Evolutionary conservation across 352 stramenopile genomes (phyloP), one percentile per base, ranked within the genome.

Genomic region (Globisporangium spinosum): DNA sequence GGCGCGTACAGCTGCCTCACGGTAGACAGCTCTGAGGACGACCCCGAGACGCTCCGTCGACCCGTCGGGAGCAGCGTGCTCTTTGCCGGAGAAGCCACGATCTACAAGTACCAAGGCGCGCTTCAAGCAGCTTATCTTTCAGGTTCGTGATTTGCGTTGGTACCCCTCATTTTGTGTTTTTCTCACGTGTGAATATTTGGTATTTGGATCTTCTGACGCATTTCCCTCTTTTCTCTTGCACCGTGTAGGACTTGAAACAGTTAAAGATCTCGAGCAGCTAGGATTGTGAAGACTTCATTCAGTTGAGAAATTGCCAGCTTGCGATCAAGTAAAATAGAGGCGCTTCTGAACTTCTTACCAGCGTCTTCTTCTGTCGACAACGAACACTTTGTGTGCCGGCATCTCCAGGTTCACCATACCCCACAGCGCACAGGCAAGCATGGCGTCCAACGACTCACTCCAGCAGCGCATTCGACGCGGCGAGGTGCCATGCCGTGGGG

Each of bases 61-160:
- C 67, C 75, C 0, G 68, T 90, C 0, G 72, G 56, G 0, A 75
- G 68, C 9, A 76, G 76, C 20, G 68, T 93, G 58, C 66, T 87
- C 38, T 93, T 93, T 43, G 82, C 82, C 0, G 85, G 85, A 12
- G 85, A 93, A 54, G 83, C 82, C 15, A 93, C 83, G 9, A 78
- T 79, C 53, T 83, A 89, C 70, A 77, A 84, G 58, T 89, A 90
- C 63, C 85, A 90, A 58, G 80, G 80, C 2, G 83, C 82, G 3
- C 70, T 90, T 15, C 82, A 89, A 51, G 83, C 82, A 6, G 85
- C 85, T 23, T 89, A 89, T 53, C 64, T 91, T 17, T 89, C 80
- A 77, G 74, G 43, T 51, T 20, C 17, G 17, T 51, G 43, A 7
- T 23, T 51, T 51, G 29, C 4, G 29, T 43, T 15, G 17, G 17